A percentile compares a stretch with the other conserved stretches of the same genome.
phyloP scores from a whole-genome alignment of 192 early-diverging fungal species.

The Lobosporangium transversale region DNA sequence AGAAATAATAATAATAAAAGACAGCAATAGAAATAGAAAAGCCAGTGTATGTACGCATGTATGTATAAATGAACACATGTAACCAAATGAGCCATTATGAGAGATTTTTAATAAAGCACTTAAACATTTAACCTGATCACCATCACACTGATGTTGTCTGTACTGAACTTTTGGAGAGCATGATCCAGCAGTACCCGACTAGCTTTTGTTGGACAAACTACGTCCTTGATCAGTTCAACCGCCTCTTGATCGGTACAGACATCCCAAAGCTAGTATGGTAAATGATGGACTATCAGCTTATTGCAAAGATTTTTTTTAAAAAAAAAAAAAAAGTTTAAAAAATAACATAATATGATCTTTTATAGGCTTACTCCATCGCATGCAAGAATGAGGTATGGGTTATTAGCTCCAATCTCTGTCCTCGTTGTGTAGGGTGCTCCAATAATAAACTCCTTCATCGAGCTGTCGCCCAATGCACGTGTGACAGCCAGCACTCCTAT shows the following conservation, averaged over 20 bases:
- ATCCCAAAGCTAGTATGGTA: conserved; percentile 95
- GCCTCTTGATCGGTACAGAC: conserved; percentile 92
- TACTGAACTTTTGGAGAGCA: conserved; percentile 92
- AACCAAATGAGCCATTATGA: too few species aligned
- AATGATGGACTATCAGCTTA: neutral
- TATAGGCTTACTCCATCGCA: conserved; percentile 89
- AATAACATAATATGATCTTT: neutral
- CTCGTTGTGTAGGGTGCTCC: conserved; percentile 97
- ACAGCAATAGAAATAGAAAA: neutral
- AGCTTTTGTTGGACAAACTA: conserved; percentile 79
- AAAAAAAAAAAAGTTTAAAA: neutral
- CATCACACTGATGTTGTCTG: conserved; percentile 95
- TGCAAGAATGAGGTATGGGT: conserved; percentile 90
- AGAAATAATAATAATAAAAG: too few species aligned
- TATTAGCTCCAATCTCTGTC: conserved; percentile 76
- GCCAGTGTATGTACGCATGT: too few species aligned
- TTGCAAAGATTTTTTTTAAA: neutral
- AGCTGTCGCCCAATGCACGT: conserved; percentile 91
- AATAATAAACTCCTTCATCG: conserved; percentile 97
- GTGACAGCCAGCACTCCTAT: conserved; percentile 96
- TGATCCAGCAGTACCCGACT: conserved; percentile 82
- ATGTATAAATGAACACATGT: too few species aligned
- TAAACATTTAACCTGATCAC: conserved; percentile 67
- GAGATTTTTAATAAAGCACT: too few species aligned
- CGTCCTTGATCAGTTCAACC: conserved; percentile 84